phyloP scores from a whole-genome alignment of 257 asterid species.

The Solanum appendiculatum region DNA sequence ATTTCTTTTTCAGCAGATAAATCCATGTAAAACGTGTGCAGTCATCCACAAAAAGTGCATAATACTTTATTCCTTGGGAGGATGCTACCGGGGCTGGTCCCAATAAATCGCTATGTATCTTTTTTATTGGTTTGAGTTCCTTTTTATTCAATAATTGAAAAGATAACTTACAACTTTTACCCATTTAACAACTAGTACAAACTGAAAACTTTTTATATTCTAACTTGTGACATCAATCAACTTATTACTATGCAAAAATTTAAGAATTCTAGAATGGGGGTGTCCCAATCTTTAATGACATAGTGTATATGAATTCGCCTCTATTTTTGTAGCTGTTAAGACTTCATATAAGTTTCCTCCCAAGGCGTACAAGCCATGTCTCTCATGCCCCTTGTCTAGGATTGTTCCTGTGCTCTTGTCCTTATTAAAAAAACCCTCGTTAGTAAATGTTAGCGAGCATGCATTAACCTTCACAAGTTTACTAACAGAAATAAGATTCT shows the following conservation, averaged over 20 bases:
- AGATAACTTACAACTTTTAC: not conserved
- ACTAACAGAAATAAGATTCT: not conserved
- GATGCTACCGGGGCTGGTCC: not conserved
- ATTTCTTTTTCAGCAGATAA: too few relatives aligned
- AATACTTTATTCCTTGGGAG: too few relatives aligned
- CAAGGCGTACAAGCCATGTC: not conserved
- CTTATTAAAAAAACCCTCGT: not conserved
- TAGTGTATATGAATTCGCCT: not conserved
- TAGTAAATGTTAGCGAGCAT: not conserved
- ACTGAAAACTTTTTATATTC: not conserved
- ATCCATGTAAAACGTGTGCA: not conserved
- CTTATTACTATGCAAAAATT: not conserved
- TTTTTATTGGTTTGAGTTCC: too few relatives aligned
- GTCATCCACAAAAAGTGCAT: not conserved
- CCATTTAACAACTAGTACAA: not conserved
- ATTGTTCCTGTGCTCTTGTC: not conserved
- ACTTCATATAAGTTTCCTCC: not conserved
- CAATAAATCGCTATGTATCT: not conserved
- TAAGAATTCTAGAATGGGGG: not conserved
- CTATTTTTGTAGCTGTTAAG: not conserved
- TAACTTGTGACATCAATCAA: not conserved
- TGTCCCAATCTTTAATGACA: not conserved
- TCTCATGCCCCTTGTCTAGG: not conserved
- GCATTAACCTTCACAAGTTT: not conserved
- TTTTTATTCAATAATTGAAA: too few relatives aligned